A percentile compares a stretch with the other conserved stretches of the same genome.
Conservation (phyloP, 345 rosid species). For the Hibiscus tridactylites region DNA sequence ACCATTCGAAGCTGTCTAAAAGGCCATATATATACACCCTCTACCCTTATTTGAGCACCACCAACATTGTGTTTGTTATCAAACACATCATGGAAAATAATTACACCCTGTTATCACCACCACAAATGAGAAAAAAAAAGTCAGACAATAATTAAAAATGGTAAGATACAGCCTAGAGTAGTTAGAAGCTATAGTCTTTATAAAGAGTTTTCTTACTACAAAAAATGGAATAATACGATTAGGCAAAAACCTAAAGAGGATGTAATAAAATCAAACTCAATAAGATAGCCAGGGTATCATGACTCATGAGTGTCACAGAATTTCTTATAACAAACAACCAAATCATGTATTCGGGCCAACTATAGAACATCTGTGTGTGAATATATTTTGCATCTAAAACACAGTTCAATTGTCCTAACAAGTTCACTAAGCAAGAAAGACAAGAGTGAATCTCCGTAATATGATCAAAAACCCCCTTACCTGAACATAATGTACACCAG, state of each 20-base stretch:
- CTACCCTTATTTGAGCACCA: constrained; percentile 88
- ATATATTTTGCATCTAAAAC: background rate
- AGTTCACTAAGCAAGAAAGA: background rate
- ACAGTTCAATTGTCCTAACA: background rate
- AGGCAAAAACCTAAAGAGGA: constrained; percentile 4
- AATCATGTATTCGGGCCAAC: background rate
- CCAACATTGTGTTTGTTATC: constrained; percentile 85
- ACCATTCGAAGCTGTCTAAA: constrained; percentile 96
- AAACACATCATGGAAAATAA: constrained; percentile 91
- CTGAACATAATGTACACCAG: constrained; percentile 95
- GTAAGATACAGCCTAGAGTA: background rate
- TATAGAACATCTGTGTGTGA: background rate
- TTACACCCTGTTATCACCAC: constrained; percentile 62
- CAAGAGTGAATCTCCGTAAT: background rate
- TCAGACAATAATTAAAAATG: background rate
- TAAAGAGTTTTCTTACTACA: background rate
- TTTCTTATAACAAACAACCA: background rate
- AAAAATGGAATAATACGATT: background rate
- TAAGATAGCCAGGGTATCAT: background rate
- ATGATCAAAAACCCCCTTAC: constrained; percentile 26
- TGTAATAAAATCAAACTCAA: constrained; percentile 1
- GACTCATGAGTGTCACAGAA: background rate
- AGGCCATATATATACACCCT: constrained; percentile 99
- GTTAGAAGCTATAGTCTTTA: background rate
- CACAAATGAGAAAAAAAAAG: constrained; percentile 10